phyloP scores from a whole-genome alignment of 2,329 filamentous ascomycete genomes.

The Aspergillus clavatus region DNA sequence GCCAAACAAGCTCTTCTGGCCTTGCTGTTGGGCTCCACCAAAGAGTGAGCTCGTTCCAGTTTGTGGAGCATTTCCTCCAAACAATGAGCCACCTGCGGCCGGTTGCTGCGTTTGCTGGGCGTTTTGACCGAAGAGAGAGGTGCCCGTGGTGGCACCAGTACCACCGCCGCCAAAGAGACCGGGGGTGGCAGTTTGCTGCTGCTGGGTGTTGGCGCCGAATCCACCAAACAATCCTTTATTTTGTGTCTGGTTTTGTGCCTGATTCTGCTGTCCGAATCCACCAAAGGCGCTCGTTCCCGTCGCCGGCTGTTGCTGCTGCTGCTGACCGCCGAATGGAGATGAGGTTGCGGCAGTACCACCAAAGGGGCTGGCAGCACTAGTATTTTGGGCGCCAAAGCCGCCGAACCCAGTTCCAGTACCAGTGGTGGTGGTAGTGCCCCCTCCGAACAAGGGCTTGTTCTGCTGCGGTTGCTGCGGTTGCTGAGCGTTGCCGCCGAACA shows the following conservation, averaged over 20 bases:
- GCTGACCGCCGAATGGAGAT: slow-evolving; percentile 42
- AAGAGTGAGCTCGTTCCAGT: slow-evolving; percentile 32
- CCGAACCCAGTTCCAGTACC: slow-evolving; percentile 32
- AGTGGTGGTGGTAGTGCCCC: slow-evolving; percentile 20
- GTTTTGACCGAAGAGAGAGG: slow-evolving; percentile 37
- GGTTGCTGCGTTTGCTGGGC: slow-evolving; percentile 34
- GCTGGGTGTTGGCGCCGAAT: slow-evolving; percentile 41
- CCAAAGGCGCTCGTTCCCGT: slow-evolving; percentile 40
- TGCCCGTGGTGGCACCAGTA: slow-evolving; percentile 17
- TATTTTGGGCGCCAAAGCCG: slow-evolving; percentile 36
- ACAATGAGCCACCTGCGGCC: slow-evolving; percentile 37
- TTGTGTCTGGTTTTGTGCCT: slow-evolving; percentile 38
- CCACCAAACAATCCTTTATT: slow-evolving; percentile 33
- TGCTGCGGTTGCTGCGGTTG: slow-evolving; percentile 30
- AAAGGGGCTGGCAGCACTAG: slow-evolving; percentile 37
- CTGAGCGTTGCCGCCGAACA: slow-evolving; percentile 41
- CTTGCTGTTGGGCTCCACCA: slow-evolving; percentile 31
- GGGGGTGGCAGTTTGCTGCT: slow-evolving; percentile 35
- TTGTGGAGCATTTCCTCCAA: slow-evolving; percentile 37
- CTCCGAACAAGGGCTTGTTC: slow-evolving; percentile 36
- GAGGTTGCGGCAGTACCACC: slow-evolving; percentile 37
- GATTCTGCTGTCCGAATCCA: slow-evolving; percentile 36
- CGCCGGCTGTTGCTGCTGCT: too few relatives aligned
- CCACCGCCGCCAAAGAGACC: slow-evolving; percentile 41
- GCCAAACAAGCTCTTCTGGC: slow-evolving; percentile 36